phyloP scores from a whole-genome alignment of 352 stramenopile genomes.

The Blastocystis sp. region DNA sequence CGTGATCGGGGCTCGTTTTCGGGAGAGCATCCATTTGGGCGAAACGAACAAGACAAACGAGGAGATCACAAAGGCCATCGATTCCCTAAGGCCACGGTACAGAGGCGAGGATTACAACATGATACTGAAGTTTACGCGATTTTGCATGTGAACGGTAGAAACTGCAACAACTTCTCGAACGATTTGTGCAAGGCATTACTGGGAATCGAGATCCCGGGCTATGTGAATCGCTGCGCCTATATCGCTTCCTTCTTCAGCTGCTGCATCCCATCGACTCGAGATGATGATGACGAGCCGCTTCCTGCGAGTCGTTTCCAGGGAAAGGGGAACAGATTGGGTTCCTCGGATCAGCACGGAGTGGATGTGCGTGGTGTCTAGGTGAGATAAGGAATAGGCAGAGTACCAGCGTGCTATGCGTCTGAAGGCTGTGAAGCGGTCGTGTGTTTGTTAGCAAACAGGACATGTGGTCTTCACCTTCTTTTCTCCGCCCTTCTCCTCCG shows the following conservation, averaged over 20 bases:
- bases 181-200: slow-evolving; percentile 37
- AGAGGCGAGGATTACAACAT: slow-evolving; percentile 38
- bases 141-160: neutral
- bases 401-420: slow-evolving; percentile 48
- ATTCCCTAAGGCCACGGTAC: slow-evolving; percentile 10
- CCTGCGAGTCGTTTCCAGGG: neutral
- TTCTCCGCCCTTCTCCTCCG: too few relatives aligned
- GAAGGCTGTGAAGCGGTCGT: neutral
- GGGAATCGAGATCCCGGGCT: slow-evolving; percentile 13
- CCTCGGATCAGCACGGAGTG: too few relatives aligned
- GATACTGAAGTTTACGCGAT: neutral
- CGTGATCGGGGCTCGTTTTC: slow-evolving; percentile 15
- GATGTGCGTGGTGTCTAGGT: too few relatives aligned
- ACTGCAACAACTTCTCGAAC: slow-evolving; percentile 61
- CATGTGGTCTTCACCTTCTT: neutral
- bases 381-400: neutral
- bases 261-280: slow-evolving; percentile 1
- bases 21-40: slow-evolving; percentile 46
- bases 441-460: slow-evolving; percentile 31
- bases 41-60: neutral
- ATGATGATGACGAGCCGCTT: neutral
- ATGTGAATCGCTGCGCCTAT: slow-evolving; percentile 50
- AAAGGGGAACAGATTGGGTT: too few relatives aligned
- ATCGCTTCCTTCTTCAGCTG: slow-evolving; percentile 42
- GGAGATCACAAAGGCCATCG: slow-evolving; percentile 1